These are phyloP conservation scores for Papilionanthe hybrid DNA, from an alignment of 116 monocot genomes.

Conservation along the genomic window DNA sequence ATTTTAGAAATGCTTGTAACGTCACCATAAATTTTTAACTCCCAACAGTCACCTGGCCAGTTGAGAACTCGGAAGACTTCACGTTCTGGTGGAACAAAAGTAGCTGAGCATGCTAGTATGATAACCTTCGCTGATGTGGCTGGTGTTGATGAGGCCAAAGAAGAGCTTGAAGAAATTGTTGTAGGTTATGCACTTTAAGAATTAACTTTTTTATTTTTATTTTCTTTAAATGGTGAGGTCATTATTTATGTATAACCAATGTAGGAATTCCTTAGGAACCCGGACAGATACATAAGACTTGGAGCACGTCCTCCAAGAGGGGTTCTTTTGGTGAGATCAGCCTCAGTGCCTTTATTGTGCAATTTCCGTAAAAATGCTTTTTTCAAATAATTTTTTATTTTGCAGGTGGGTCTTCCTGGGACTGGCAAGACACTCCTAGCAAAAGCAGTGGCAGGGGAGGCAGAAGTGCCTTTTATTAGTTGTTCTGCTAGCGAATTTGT, in stretches of 20 bases:
- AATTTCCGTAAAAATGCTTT: background rate
- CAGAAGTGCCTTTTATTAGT: conserved; percentile 98
- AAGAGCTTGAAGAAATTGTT: conserved; percentile 99
- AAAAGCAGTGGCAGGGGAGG: conserved; percentile 99
- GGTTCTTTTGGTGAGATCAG: conserved; percentile 72
- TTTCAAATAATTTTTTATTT: background rate
- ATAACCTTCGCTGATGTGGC: conserved; percentile 97
- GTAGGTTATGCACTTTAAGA: conserved; percentile 32
- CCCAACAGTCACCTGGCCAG: conserved; percentile 80
- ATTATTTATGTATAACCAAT: conserved; percentile 14
- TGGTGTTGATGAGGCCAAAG: conserved; percentile 99
- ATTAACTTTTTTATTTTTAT: background rate
- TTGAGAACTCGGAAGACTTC: conserved; percentile 71
- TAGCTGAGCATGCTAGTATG: conserved; percentile 68
- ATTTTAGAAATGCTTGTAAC: background rate
- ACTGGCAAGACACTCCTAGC: conserved; percentile 98
- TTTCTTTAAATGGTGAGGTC: background rate
- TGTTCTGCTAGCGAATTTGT: conserved; percentile 99
- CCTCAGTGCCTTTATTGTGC: background rate
- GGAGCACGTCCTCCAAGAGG: conserved; percentile 99
- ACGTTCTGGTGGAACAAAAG: conserved; percentile 63
- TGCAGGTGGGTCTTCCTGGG: conserved; percentile 96
- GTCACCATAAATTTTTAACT: conserved; percentile 9
- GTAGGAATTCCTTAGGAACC: conserved; percentile 97
- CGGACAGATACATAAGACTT: conserved; percentile 83